phyloP scores from a whole-genome alignment of 23 red algal species.

The Agarophyton chilense region DNA sequence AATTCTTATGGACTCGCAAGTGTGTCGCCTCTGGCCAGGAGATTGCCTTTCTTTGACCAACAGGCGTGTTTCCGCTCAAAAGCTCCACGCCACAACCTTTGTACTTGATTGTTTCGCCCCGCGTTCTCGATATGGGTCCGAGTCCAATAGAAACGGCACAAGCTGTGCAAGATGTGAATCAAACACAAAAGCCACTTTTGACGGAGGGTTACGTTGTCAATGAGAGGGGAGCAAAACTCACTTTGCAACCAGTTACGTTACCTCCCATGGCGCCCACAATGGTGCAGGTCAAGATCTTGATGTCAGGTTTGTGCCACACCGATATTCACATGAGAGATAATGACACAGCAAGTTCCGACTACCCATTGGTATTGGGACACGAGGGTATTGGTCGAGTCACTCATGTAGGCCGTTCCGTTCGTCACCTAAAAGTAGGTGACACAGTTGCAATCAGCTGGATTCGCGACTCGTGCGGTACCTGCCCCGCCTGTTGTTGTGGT shows the following conservation, averaged over 20 bases:
- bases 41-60: no score
- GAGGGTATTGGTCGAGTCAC: slow-evolving; percentile 59
- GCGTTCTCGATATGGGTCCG: background rate
- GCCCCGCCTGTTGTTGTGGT: background rate
- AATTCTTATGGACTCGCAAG: no score
- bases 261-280: slow-evolving; percentile 32
- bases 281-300: slow-evolving; percentile 57
- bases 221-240: slow-evolving; percentile 11
- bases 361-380: slow-evolving; percentile 46
- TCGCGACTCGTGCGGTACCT: slow-evolving; percentile 51
- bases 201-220: slow-evolving; percentile 51
- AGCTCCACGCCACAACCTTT: no score
- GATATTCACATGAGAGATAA: slow-evolving; percentile 65
- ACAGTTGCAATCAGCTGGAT: slow-evolving; percentile 63
- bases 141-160: background rate
- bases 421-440: slow-evolving; percentile 21
- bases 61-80: no score
- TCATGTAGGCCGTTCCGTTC: slow-evolving; percentile 32
- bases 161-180: background rate
- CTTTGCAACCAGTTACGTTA: slow-evolving; percentile 37
- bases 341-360: slow-evolving; percentile 40
- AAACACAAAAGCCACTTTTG: background rate
- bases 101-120: background rate
- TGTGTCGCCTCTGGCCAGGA: no score
- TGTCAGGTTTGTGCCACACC: slow-evolving; percentile 57